Base-by-base conservation (phyloP, 257 asterid species). In the Gentiana dahurica region DNA sequence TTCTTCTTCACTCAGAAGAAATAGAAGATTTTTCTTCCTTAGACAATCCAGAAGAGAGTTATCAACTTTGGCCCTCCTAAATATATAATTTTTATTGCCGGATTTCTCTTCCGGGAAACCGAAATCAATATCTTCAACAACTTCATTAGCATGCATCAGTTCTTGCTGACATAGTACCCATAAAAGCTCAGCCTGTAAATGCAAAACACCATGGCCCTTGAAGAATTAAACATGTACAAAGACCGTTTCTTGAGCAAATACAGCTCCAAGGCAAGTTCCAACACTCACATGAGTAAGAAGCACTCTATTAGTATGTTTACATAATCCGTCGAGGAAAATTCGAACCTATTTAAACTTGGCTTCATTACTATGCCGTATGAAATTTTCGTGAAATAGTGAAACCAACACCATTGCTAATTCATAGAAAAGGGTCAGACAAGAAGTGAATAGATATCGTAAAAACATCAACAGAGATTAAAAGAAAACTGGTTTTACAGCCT, bases 151-250 rank as follows among this genome's bases (percentile, higher is more conserved):
- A 65, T 47, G 74, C 44, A 67, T 55, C 68, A 86, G 71, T 68
- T 86, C 92, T 44, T 60, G 70, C 71, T 65, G 65, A 69, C 97
- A 89, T 48, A 73, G 74, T 36, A 59, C 59, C 78, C 68, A 69
- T 63, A 84, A 51, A 51, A 82, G 65, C 43, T 78, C 90, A 60
- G 82, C 95, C 95, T 89, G 94, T 80, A 24, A 80, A 62, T 41
- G 46, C 46, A 41, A 41, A 41, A 41, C 9, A 10, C 8, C 5
- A 41, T 5, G 46, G 46, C 9, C 9, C 46, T 41, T 41, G 46
- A 41, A 39, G 46, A 41, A 41, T 4, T 41, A 41, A 41, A 41
- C 10, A 41, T 7, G 46, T 41, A 41, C 10, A 41, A 41, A 41
- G 46, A 10, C 6, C 46, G 9, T 41, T 41, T 41, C 10, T 41